Evolutionary conservation across 345 rosid species (phyloP).

Genomic region (Eutrema japonicum): DNA sequence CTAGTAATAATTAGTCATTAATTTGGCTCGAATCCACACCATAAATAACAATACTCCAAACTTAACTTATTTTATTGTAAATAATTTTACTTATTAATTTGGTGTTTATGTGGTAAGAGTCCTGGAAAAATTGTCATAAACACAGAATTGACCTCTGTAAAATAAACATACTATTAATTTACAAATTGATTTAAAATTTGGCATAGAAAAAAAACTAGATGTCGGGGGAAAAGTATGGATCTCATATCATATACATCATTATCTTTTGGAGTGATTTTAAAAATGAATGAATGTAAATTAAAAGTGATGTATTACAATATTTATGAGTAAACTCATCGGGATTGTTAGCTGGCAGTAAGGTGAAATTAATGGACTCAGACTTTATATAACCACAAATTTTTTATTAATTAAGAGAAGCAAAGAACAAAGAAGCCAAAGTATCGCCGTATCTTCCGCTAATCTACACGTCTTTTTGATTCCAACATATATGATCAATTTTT

Average conservation of each 20-base stretch:
- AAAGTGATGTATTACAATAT: conserved; percentile 30
- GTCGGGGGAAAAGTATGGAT: conserved; percentile 33
- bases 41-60: too few species aligned
- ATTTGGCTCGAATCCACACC: too few species aligned
- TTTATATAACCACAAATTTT: conserved; percentile 32
- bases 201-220: conserved; percentile 3
- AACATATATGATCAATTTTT: conserved; percentile 34
- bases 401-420: conserved; percentile 32
- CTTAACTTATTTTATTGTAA: not conserved
- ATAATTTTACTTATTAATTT: not conserved
- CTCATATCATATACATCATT: conserved; percentile 36
- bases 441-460: conserved; percentile 50
- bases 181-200: not conserved
- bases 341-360: conserved; percentile 50
- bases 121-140: not conserved
- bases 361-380: conserved; percentile 47
- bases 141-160: not conserved
- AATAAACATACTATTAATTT: not conserved
- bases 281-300: conserved; percentile 28
- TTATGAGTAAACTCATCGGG: conserved; percentile 44
- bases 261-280: conserved; percentile 26
- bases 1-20: too few species aligned
- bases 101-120: not conserved
- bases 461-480: conserved; percentile 49
- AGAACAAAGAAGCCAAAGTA: conserved; percentile 44